Evolutionary conservation across 1,284 basidiomycete genomes (phyloP), one percentile per base, ranked within the genome.

Genomic region (Boletus calvinii): DNA sequence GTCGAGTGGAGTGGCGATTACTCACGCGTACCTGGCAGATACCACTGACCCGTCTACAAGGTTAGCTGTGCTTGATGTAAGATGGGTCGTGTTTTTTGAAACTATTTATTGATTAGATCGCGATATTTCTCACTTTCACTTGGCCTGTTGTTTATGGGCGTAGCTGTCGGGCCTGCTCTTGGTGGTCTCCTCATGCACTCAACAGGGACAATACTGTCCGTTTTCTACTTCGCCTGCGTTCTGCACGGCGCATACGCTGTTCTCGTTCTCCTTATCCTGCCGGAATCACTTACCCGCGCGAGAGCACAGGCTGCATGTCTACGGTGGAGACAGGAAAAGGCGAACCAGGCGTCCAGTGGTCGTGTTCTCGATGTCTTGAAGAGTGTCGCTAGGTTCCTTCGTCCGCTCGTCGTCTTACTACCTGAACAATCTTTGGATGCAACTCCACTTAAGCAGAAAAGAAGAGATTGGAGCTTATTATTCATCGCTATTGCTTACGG

Each of bases 101-200:
- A 34, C 5, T 13, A 20, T 46, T 26, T 31, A 24, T 43, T 29
- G 26, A 12, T 9, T 31, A 80, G 85, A 39, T 83, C 87, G 6
- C 79, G 78, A 3, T 72, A 77, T 20, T 85, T 90, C 64, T 85
- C 89, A 0, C 68, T 86, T 36, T 74, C 71, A 46, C 67, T 83
- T 3, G 89, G 88, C 2, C 68, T 88, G 1, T 54, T 84, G 37
- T 88, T 84, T 60, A 62, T 74, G 15, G 90, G 91, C 11, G 77
- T 89, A 62, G 84, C 84, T 0, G 26, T 87, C 10, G 92, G 92
- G 0, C 92, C 92, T 0, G 77, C 82, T 3, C 54, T 93, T 0
- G 90, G 90, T 13, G 77, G 80, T 35, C 56, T 87, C 24, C 64
- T 92, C 34, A 83, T 92, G 61, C 77, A 72, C 39, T 65, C 71